A percentile compares a stretch with the other conserved stretches of the same genome.
Evolutionary conservation across 352 stramenopile genomes (phyloP).

Genomic region (Globisporangium abappressorium): DNA sequence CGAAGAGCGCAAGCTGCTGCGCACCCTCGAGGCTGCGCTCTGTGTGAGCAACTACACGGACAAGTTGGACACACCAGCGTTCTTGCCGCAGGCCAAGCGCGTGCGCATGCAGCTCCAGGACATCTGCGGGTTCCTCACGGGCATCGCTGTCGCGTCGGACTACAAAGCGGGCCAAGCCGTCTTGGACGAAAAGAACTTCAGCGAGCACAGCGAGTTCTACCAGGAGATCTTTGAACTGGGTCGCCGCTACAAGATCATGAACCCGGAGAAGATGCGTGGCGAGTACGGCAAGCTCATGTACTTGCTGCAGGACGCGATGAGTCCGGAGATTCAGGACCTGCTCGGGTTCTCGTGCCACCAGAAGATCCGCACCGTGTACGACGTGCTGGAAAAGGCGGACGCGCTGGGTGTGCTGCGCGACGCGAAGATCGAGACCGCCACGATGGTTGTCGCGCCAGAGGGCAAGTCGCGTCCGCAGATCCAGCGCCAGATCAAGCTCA

Average conservation of each 20-base stretch:
- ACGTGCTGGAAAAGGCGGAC: slow-evolving; percentile 69
- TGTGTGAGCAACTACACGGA: slow-evolving; percentile 93
- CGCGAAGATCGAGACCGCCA: slow-evolving; percentile 90
- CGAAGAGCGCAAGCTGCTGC: slow-evolving; percentile 93
- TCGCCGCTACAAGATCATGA: slow-evolving; percentile 98
- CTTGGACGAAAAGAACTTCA: slow-evolving; percentile 89
- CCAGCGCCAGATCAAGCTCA: slow-evolving; percentile 90
- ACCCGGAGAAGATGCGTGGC: slow-evolving; percentile 96
- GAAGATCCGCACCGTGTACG: slow-evolving; percentile 90
- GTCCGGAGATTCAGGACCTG: slow-evolving; percentile 76
- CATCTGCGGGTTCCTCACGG: slow-evolving; percentile 89
- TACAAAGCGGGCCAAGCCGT: slow-evolving; percentile 86
- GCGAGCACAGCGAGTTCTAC: slow-evolving; percentile 86
- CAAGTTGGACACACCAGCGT: slow-evolving; percentile 86
- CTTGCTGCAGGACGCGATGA: slow-evolving; percentile 89
- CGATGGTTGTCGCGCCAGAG: slow-evolving; percentile 92
- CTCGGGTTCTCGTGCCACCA: slow-evolving; percentile 81
- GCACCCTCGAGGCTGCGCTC: slow-evolving; percentile 92
- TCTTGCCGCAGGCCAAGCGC: slow-evolving; percentile 63
- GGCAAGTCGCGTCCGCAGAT: slow-evolving; percentile 88
- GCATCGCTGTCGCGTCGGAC: slow-evolving; percentile 89
- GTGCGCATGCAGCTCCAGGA: slow-evolving; percentile 89
- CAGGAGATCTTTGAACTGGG: slow-evolving; percentile 93
- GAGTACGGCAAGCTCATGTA: slow-evolving; percentile 97
- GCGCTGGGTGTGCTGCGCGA: slow-evolving; percentile 84